Base-by-base conservation (phyloP, 768 basidiomycete genomes). In the Leccinum fibrillosum region DNA sequence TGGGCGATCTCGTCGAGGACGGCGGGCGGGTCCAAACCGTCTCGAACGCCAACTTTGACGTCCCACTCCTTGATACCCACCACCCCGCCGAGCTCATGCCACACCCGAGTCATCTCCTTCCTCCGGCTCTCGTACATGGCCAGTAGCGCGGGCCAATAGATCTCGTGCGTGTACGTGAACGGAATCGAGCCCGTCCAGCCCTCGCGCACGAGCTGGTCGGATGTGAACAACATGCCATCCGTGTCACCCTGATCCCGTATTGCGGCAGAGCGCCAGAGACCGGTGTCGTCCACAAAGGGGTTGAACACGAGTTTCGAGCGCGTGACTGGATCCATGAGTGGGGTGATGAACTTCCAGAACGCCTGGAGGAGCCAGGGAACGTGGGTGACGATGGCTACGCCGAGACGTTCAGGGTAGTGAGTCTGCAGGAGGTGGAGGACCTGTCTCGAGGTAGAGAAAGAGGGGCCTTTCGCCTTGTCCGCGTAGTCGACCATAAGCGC, bases 381-480 rank as follows among this genome's bases (percentile, higher is more conserved):
- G 64, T 94, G 90, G 58, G 87, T 78, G 65, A 93, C 83, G 45
- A 92, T 72, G 1, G 91, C 82, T 12, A 77, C 68, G 25, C 90
- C 92, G 34, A 96, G 84, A 4, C 94, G 85, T 70, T 96, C 94
- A 0, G 92, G 92, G 65, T 92, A 94, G 68, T 94, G 90, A 23
- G 84, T 81, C 65, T 92, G 91, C 13, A 92, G 77, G 63, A 91
- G 88, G 69, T 79, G 72, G 54, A 88, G 78, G 12, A 82, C 77
- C 26, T 63, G 68, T 10, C 77, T 73, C 7, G 80, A 60, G 10
- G 69, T 75, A 0, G 64, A 30, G 12, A 83, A 52, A 7, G 78
- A 76, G 0, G 83, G 80, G 25, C 65, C 82, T 72, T 90, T 92
- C 35, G 80, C 83, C 67, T 81, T 80, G 68, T 90, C 88, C 5